Evolutionary conservation across 2,329 filamentous ascomycete species (phyloP), one percentile per base, ranked within the genome.

Genomic region (Aspergillus aculeatinus): DNA sequence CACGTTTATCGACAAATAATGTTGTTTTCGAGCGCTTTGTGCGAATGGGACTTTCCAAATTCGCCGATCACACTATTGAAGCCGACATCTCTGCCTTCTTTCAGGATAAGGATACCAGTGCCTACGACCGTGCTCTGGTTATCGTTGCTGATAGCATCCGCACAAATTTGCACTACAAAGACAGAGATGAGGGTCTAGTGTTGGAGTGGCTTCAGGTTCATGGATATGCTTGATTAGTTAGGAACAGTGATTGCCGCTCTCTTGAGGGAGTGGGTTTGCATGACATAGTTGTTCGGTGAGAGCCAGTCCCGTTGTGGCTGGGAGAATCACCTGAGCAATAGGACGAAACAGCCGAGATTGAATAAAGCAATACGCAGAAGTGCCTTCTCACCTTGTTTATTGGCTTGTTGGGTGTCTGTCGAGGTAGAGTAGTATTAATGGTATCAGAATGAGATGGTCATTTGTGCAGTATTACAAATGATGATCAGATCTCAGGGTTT

Each of bases 11-110:
- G 73, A 82, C 83, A 48, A 97, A 97, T 79, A 90, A 92, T 64
- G 89, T 97, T 31, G 86, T 97, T 3, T 82, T 97, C 16, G 94
- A 99, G 78, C 88, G 94, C 51, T 96, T 96, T 78, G 80, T 99
- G 68, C 88, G 90, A 67, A 82, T 90, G 67, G 87, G 87, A 49
- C 80, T 99, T 67, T 86, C 86, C 70, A 90, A 90, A 72, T 98
- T 96, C 74, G 86, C 90, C 3, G 88, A 92, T 68, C 78, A 81
- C 14, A 83, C 84, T 63, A 83, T 86, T 16, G 84, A 91, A 63
- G 82, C 87, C 65, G 92, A 97, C 57, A 95, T 99, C 69, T 83
- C 88, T 53, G 75, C 79, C 2, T 99, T 99, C 82, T 99, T 98
- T 81, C 83, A 85, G 68, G 84, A 85, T 69, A 96, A 94, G 81